Evolutionary conservation across 2,329 filamentous ascomycete genomes (phyloP).

Genomic region (Colletotrichum sansevieriae): DNA sequence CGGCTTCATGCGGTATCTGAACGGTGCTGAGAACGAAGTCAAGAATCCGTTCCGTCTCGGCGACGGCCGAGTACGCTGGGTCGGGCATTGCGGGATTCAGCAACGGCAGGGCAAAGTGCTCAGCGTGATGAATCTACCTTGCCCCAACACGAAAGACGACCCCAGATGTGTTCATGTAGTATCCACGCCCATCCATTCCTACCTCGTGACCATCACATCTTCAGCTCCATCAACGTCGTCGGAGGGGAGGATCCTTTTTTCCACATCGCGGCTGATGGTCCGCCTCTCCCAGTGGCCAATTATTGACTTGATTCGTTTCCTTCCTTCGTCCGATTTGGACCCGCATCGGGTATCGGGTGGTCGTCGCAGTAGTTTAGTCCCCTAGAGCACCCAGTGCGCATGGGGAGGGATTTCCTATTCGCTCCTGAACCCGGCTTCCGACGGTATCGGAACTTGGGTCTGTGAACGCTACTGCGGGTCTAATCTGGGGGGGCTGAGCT

Average conservation of each 20-base stretch:
- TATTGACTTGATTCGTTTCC: background rate
- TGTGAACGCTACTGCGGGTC: constrained; percentile 1
- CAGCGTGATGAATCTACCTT: background rate
- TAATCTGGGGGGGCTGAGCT: background rate
- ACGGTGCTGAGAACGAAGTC: constrained; percentile 48
- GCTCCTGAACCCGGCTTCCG: constrained; percentile 24
- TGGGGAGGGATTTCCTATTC: background rate
- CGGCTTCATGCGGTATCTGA: constrained; percentile 48
- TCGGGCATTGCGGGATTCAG: constrained; percentile 16
- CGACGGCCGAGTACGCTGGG: constrained; percentile 45
- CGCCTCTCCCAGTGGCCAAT: background rate
- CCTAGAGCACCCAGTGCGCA: background rate
- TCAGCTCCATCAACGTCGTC: background rate
- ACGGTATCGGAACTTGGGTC: constrained; percentile 15
- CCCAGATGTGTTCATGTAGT: constrained; percentile 7
- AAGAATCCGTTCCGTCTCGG: constrained; percentile 46
- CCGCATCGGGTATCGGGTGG: constrained; percentile 29
- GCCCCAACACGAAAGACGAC: background rate
- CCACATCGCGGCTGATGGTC: background rate
- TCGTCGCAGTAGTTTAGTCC: constrained; percentile 1
- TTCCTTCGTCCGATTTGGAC: constrained; percentile 23
- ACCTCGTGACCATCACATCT: background rate
- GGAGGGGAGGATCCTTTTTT: constrained; percentile 5
- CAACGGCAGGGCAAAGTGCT: background rate
- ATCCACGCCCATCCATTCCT: background rate